These are phyloP conservation scores for Butyriboletus loyo DNA, from an alignment of 768 basidiomycete species.

Conservation along the genomic window DNA sequence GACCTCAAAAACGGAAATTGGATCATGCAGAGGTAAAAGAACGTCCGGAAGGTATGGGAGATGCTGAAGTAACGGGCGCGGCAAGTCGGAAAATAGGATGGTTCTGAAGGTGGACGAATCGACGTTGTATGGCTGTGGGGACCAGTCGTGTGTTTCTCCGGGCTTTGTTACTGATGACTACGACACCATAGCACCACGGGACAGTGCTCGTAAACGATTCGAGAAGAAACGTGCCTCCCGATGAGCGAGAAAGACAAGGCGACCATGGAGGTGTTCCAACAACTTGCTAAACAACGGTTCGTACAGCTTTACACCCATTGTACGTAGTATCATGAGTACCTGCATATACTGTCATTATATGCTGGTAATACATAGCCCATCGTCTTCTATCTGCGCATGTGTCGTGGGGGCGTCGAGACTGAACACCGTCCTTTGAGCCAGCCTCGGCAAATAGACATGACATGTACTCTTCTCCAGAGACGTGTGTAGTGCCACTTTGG, in stretches of 20 bases:
- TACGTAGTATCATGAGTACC: constrained; percentile 10
- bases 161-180: constrained; percentile 6
- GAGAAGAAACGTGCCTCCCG: constrained; percentile 50
- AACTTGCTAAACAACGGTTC: constrained; percentile 86
- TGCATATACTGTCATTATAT: background rate
- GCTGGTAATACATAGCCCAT: background rate
- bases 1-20: constrained; percentile 61
- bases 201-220: constrained; percentile 61
- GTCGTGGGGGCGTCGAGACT: background rate
- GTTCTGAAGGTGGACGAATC: constrained; percentile 75
- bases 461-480: background rate
- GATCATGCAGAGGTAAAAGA: constrained; percentile 65
- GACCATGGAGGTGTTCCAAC: constrained; percentile 96
- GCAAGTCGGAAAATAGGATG: constrained; percentile 70
- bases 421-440: too few species aligned
- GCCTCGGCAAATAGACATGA: background rate
- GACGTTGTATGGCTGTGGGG: constrained; percentile 76
- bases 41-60: constrained; percentile 67
- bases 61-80: constrained; percentile 76
- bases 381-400: background rate
- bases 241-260: constrained; percentile 80
- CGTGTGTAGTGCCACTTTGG: too few species aligned
- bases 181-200: constrained; percentile 66
- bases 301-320: background rate
- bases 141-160: constrained; percentile 47